A percentile compares a stretch with the other conserved stretches of the same genome.
Conservation (phyloP, 2,329 filamentous ascomycete genomes). For the Sporothrix brasiliensis region DNA sequence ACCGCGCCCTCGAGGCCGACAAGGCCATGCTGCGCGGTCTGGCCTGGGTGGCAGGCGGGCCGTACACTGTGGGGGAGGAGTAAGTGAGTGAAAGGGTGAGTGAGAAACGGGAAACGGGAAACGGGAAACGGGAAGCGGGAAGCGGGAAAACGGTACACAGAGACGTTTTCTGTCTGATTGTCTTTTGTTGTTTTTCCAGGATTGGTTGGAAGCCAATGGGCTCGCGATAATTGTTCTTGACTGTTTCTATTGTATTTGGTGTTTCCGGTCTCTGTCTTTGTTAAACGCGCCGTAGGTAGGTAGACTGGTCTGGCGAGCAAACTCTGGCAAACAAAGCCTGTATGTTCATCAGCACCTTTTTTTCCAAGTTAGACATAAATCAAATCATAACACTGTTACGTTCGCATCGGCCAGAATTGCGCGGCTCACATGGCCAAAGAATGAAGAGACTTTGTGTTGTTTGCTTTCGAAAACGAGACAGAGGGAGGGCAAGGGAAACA, state of each 20-base stretch:
- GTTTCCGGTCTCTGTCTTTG: background rate
- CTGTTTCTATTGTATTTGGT: background rate
- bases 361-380: background rate
- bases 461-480: background rate
- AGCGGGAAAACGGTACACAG: no score
- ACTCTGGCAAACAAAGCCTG: background rate
- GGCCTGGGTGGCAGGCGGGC: slow-evolving; percentile 45
- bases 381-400: background rate
- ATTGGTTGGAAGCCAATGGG: no score
- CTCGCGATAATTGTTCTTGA: no score
- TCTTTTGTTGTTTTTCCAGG: no score
- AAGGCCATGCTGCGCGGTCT: slow-evolving; percentile 48
- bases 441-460: background rate
- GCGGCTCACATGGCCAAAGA: background rate
- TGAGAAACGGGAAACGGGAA: no score
- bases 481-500: slow-evolving; percentile 13
- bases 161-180: no score
- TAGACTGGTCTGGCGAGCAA: no score
- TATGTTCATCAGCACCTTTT: no score
- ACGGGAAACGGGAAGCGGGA: no score
- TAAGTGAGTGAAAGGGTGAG: no score
- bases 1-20: slow-evolving; percentile 49
- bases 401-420: background rate
- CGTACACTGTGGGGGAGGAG: background rate
- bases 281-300: no score